Percentiles rank a stretch among this genome's conserved stretches.
Conservation (phyloP, 139 green algal genomes). For the Micromonas pusilla region DNA sequence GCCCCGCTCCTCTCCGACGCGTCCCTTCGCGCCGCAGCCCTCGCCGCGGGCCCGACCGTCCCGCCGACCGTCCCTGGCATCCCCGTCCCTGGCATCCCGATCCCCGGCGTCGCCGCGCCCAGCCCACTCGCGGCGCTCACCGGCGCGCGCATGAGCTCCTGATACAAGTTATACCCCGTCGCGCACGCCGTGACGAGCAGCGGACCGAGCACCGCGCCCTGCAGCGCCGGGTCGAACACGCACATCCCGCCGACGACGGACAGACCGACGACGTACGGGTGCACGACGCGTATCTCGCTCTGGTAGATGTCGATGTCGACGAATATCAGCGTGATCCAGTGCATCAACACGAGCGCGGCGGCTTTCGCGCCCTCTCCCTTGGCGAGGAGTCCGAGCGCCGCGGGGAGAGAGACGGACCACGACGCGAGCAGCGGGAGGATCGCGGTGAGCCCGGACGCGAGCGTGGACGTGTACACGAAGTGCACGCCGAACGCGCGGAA, state of each 20-base stretch:
- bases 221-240: background rate
- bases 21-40: no score
- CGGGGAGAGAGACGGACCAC: background rate
- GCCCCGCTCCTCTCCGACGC: no score
- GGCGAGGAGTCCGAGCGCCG: background rate
- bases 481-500: background rate
- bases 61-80: no score
- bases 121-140: no score
- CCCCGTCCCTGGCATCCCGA: background rate
- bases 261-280: constrained; percentile 1
- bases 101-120: background rate
- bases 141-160: background rate
- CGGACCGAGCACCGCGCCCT: background rate
- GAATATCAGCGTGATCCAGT: background rate
- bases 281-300: background rate
- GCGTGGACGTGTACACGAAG: background rate
- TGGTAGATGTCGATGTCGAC: background rate
- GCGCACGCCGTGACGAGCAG: constrained; percentile 3
- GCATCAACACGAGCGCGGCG: background rate
- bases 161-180: background rate
- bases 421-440: background rate
- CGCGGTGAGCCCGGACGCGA: background rate
- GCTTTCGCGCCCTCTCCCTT: background rate
- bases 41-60: no score
- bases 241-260: background rate